These are phyloP conservation scores for Gaertneriomyces semiglobifer DNA, from an alignment of 192 early-diverging fungal species.

Conservation along the genomic window DNA sequence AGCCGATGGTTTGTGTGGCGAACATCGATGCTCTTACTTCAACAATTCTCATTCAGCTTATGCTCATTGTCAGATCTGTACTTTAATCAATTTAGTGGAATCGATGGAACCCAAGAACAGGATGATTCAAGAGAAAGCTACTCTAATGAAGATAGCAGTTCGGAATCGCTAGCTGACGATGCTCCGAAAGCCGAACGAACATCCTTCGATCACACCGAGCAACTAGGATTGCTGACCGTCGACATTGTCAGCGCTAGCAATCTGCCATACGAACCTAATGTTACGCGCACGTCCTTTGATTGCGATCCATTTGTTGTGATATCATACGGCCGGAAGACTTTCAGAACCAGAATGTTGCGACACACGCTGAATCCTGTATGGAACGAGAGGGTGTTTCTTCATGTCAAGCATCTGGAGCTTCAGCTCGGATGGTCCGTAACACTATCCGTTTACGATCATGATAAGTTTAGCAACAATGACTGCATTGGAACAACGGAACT, in stretches of 20 bases:
- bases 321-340: conserved; percentile 62
- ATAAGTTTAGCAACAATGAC: conserved; percentile 68
- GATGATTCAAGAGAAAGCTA: conserved; percentile 6
- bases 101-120: background rate
- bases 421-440: conserved; percentile 37
- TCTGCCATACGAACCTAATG: conserved; percentile 33
- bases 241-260: conserved; percentile 39
- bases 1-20: conserved; percentile 31
- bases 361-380: conserved; percentile 71
- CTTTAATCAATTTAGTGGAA: conserved; percentile 32
- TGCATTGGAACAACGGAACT: conserved; percentile 52
- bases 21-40: background rate
- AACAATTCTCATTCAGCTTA: background rate
- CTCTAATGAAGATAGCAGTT: conserved; percentile 24
- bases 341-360: conserved; percentile 60
- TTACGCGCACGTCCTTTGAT: conserved; percentile 60
- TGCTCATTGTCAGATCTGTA: conserved; percentile 21
- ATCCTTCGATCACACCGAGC: conserved; percentile 24
- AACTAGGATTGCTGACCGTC: conserved; percentile 29
- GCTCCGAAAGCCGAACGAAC: background rate
- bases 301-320: conserved; percentile 82
- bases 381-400: conserved; percentile 70
- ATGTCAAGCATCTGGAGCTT: conserved; percentile 31
- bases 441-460: conserved; percentile 68
- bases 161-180: conserved; percentile 18